phyloP scores from a whole-genome alignment of 768 basidiomycete genomes.

The Gymnopilus junonius region DNA sequence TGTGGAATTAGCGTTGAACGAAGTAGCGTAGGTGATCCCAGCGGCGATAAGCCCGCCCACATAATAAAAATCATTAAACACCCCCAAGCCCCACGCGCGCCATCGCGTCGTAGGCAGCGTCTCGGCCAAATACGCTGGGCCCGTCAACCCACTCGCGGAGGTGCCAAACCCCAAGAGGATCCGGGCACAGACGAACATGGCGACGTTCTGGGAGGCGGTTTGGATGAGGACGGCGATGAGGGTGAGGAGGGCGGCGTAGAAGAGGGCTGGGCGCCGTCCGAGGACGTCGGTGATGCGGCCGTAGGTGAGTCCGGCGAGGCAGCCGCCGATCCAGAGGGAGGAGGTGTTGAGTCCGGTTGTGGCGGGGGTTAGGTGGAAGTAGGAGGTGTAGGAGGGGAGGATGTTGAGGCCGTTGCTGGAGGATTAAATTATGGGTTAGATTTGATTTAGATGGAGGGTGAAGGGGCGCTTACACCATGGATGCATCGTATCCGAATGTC shows the following conservation, averaged over 20 bases:
- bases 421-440: too few relatives aligned
- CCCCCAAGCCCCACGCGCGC: conserved; percentile 18
- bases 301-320: conserved; percentile 14
- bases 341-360: conserved; percentile 19
- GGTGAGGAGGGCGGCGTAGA: conserved; percentile 19
- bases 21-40: conserved; percentile 31
- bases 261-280: conserved; percentile 17
- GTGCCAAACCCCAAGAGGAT: conserved; percentile 20
- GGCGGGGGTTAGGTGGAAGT: conserved; percentile 19
- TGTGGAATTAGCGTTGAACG: conserved; percentile 25
- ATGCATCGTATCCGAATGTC: conserved; percentile 23
- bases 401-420: conserved; percentile 19
- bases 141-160: conserved; percentile 17
- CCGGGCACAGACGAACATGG: conserved; percentile 20
- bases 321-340: conserved; percentile 22
- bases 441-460: background rate
- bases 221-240: conserved; percentile 18
- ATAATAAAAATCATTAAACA: conserved; percentile 22
- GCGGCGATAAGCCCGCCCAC: conserved; percentile 16
- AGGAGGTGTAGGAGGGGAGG: conserved; percentile 18
- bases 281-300: conserved; percentile 14
- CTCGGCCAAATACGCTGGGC: conserved; percentile 19
- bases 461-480: conserved; percentile 13
- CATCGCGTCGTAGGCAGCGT: conserved; percentile 16
- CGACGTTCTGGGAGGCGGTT: conserved; percentile 19